Percentiles rank a stretch among this genome's conserved stretches.
Evolutionary conservation across 2,329 filamentous ascomycete genomes (phyloP).

Genomic region (Aschersonia sp.): DNA sequence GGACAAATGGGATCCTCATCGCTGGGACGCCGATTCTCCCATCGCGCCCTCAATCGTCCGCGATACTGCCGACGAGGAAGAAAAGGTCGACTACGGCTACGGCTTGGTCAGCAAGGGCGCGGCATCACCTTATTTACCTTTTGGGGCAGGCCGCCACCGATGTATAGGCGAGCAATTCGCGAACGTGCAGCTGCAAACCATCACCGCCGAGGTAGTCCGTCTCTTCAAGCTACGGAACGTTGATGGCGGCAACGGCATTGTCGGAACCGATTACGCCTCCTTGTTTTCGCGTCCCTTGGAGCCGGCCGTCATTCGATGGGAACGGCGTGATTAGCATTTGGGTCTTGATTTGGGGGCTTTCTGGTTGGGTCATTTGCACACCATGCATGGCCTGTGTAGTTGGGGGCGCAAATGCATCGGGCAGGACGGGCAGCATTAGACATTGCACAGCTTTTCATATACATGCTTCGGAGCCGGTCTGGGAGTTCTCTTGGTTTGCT

Average conservation of each 20-base stretch:
- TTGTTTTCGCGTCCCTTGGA: constrained; percentile 62
- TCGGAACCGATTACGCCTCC: constrained; percentile 54
- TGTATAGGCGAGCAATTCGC: constrained; percentile 97
- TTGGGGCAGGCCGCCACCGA: constrained; percentile 81
- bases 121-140: constrained; percentile 80
- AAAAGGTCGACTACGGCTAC: constrained; percentile 87
- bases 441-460: no score
- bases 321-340: constrained; percentile 39
- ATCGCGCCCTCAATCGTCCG: constrained; percentile 33
- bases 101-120: constrained; percentile 86
- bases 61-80: constrained; percentile 46
- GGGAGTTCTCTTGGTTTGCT: no score
- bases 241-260: constrained; percentile 53
- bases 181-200: constrained; percentile 80
- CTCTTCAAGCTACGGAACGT: constrained; percentile 67
- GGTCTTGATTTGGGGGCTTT: not conserved
- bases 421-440: no score
- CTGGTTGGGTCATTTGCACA: not conserved
- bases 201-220: constrained; percentile 62
- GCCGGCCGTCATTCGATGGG: constrained; percentile 61
- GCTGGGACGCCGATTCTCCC: constrained; percentile 61
- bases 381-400: no score
- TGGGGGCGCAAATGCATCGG: no score
- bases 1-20: constrained; percentile 74
- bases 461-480: no score